Base-by-base conservation (phyloP, 371 early-diverging fungal species). In the Mucor plumbeus region DNA sequence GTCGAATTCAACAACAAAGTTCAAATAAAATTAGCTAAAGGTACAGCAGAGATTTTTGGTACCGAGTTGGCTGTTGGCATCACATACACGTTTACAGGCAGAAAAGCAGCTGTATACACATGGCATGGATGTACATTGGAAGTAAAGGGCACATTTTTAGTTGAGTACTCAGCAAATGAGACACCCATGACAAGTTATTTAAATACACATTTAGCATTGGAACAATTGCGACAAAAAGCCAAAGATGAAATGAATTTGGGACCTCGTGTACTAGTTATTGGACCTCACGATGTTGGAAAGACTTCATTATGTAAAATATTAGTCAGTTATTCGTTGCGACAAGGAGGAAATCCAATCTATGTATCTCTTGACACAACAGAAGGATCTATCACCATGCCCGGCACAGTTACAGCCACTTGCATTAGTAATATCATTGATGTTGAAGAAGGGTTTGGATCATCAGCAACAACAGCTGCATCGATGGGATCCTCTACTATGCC, bases 161-260 rank as follows among this genome's bases (percentile, higher is more conserved):
- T 93, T 5, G 95, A 92, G 61, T 97, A 98, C 64, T 87, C 91
- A 4, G 95, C 95, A 0, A 91, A 87, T 36, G 99, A 98, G 69
- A 97, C 99, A 6, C 96, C 97, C 10, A 97, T 98, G 97, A 79
- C 81, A 35, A 88, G 87, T 58, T 95, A 94, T 73, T 79, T 96
- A 47, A 96, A 96, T 72, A 83, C 90, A 7, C 98, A 98, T 71
- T 68, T 93, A 47, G 94, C 95, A 0, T 75, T 97, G n/a, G 94
- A 97, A 69, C 90, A 91, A 63, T 66, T 87, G 33, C 85, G 97
- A 31, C 84, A 81, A 38, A 82, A 81, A 19, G 70, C 69, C 6
- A 62, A 75, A 13, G 75, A 71, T 55, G 76, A 76, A 41, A 73
- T 74, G n/a, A 48, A 61, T 4, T 10, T 50, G 7, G 95, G 93